Evolutionary conservation across 345 rosid genomes (phyloP), one percentile per base, ranked within the genome.

Genomic region (Conringia planisiliqua): DNA sequence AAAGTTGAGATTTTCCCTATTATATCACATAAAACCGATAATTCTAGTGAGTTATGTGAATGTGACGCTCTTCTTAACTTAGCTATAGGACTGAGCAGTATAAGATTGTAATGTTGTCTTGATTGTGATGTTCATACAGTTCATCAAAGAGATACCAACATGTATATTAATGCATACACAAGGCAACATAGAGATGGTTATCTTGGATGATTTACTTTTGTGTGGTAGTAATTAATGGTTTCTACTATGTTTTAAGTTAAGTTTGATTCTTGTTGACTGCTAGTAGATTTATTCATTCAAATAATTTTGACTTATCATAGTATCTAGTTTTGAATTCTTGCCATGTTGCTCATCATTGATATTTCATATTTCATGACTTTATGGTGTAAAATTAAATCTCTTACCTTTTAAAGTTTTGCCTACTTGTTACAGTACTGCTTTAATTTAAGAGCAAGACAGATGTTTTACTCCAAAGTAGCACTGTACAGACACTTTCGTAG

Each of bases 401-500:
- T n/a, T n/a, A n/a, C n/a, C n/a, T n/a, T n/a, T n/a, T n/a, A n/a
- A n/a, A n/a, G n/a, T n/a, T n/a, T n/a, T n/a, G n/a, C n/a, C n/a
- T n/a, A n/a, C n/a, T n/a, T n/a, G n/a, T n/a, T n/a, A n/a, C n/a
- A n/a, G n/a, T n/a, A n/a, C n/a, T n/a, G n/a, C n/a, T n/a, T n/a
- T n/a, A n/a, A n/a, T n/a, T n/a, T n/a, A n/a, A n/a, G n/a, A n/a
- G n/a, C n/a, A n/a, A n/a, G n/a, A n/a, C n/a, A n/a, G n/a, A n/a
- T n/a, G n/a, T n/a, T n/a, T 48, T 17, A 27, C 63, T 38, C 62
- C 1, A 73, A 63, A 52, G 3, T 14, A 17, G 50, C 36, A 48
- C 42, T 72, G 10, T 62, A 72, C 62, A 7, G 22, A 14, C 33
- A 51, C 30, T 72, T 62, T 14, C 70, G 70, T 72, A 10, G 3